Evolutionary conservation across 441 rosid species (phyloP), one percentile per base, ranked within the genome.

Genomic region (Populus hybrid): DNA sequence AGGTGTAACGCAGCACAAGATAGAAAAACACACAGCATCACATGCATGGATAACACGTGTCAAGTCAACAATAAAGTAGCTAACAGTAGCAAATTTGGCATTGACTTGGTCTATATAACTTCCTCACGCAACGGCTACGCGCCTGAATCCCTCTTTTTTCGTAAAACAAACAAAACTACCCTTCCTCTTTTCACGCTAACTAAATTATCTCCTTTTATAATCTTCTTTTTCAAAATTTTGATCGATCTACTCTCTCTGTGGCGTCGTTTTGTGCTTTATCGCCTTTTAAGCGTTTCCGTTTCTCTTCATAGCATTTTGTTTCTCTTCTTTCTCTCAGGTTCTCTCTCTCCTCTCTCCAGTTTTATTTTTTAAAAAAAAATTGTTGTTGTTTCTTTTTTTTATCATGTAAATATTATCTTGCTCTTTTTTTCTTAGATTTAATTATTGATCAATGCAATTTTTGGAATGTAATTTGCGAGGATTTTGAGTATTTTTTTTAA

Each of bases 11-110:
- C 72, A 46, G 7, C 1, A 9, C 3, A 26, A 20, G 20, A 35
- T 21, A 8, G 36, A 24, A 0, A 73, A 21, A 34, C 21, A 3
- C 0, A 18, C 28, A 12, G 3, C 23, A 0, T 0, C 72, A 6
- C 38, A 12, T 78, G 90, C 88, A 83, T 80, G 86, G 8, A 1
- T 0, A 73, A 75, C 92, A 79, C 88, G 85, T 85, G 89, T 80
- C 2, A 1, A 1, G 16, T 8, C 28, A 28, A 3, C 2, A 34
- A 11, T 46, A 8, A 16, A 34, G 74, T n/a, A 10, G 35, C 70
- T 21, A 64, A 34, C 72, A 77, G 67, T 26, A 30, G 72, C 69
- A 34, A n/a, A 6, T 68, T 77, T 23, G 78, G 36, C 67, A 24
- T 85, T 86, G 90, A 86, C 88, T 72, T 21, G 21, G 84, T 86